Base-by-base conservation (phyloP, 208 protist species). In the Pavlovales sp. region DNA sequence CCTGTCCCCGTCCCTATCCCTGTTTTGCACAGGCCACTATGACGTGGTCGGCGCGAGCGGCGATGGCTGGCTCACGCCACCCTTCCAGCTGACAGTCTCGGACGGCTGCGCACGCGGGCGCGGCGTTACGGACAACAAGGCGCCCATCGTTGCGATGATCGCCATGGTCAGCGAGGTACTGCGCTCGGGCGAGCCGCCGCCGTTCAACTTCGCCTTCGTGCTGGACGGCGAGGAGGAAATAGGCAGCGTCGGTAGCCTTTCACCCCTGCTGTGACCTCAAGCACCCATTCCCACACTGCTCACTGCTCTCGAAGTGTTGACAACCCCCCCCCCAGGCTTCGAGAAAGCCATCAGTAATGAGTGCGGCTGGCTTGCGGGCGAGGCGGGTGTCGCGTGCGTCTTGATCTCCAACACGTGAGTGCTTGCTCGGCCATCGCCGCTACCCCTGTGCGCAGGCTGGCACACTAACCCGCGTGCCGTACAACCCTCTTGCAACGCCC, bases 71-170 rank as follows among this genome's bases (percentile, higher is more conserved):
- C 57, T 71, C 57, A 71, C 18, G 22, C 14, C 5, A 2, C 57
- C 57, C 22, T 71, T 71, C 57, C 1, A 28, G 22, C 57, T 71
- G 18, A 30, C 57, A 2, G 5, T 8, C 57, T 8, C 26, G 22
- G 85, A 92, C 81, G 91, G 91, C 11, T 92, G 90, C 44, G 37
- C 88, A 44, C 90, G 90, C 80, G 91, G 91, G 10, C 75, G 91
- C 2, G 91, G 91, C 20, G 75, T 79, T 0, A 91, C 83, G 5
- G 91, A 92, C 76, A 88, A 92, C 91, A 92, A 92, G 75, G 91
- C 89, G 8, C 89, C 91, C 5, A 75, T 87, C 40, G 44, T 90
- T 8, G 85, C 89, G n/a, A 66, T 89, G 30, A 14, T 89, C 37
- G 46, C 46, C 36, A 85, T 89, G 0, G 75, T 90, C n/a, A 37